Evolutionary conservation across 495 filamentous ascomycete genomes (phyloP), one percentile per base, ranked within the genome.

Genomic region (Neurospora sp.): DNA sequence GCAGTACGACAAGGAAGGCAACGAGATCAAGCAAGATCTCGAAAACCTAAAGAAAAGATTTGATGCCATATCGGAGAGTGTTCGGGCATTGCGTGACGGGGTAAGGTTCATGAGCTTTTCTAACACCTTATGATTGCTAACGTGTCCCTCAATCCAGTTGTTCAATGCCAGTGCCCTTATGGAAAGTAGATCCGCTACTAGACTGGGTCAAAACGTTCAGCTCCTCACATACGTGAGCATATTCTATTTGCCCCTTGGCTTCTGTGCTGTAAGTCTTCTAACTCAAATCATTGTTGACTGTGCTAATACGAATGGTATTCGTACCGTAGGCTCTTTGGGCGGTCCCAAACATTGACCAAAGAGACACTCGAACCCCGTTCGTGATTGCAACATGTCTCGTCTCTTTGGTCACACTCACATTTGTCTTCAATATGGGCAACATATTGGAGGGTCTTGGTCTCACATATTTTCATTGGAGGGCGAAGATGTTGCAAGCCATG

Each of bases 221-320:
- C 77, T 82, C 5, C 74, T 82, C 41, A 82, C 79, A 3, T 81
- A 76, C 69, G 77, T 82, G 39, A 81, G 79, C 75, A 81, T 82
- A 37, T 81, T 81, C 71, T 82, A 76, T 39, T 74, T 82, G 3
- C 81, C 81, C 0, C 73, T 82, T 9, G 71, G 76, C 0, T 81
- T 82, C 65, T 82, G 80, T 69, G 68, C 73, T 2, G 73, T 75
- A 73, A 70, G 65, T 39, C 16, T 5, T 41, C 16, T 18, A 8
- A 9, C 5, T 35, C 42, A 18, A 27, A 27, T 27, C 44, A 0
- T 1, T 48, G 1, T 48, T 48, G 3, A 22, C 8, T 10, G n/a
- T 9, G 18, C n/a, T 2, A 4, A 10, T 48, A 20, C 44, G 12
- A 41, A 6, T 2, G 44, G 3, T 4, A 20, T 16, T 7, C 0